Base-by-base conservation (phyloP, 352 stramenopile species). In the Globisporangium okanoganense region DNA sequence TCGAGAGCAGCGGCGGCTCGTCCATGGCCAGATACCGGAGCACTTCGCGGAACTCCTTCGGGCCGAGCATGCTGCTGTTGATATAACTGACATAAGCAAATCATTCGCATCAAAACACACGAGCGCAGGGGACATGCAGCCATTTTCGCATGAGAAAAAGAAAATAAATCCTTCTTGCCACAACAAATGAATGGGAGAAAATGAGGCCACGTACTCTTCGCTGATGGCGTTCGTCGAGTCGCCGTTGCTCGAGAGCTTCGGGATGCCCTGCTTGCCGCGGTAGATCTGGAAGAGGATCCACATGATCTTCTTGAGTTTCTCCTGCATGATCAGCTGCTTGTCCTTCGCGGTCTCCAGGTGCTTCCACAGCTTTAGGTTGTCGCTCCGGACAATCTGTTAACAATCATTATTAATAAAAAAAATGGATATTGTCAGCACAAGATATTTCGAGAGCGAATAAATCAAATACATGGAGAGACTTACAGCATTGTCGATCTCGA, bases 241-340 rank as follows among this genome's bases (percentile, higher is more conserved):
- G 4, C 36, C 36, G 49, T 87, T 85, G 41, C 69, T 66, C 1
- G 82, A 86, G 0, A 95, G 69, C 61, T 93, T 94, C 25, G 86
- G 84, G 13, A 95, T 74, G 8, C 71, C 76, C 41, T 92, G 82
- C 55, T 95, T 95, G 60, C 82, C 81, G 8, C 86, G 84, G 67
- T 95, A 95, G 67, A 95, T 94, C 69, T 95, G 85, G 61, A 91
- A 95, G 47, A 95, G 58, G 29, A 95, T 91, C 85, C 85, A 95
- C 79, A 95, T 90, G 59, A 95, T 95, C 72, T 95, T 95, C 72
- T 95, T 94, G 71, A 95, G 91, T 66, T 95, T 95, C 58, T 93
- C 85, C 58, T 95, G 85, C 87, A 95, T 95, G 41, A 94, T 76
- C 65, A 94, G 58, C 67, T 95, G 87, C 56, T 94, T 94, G 66